These are phyloP conservation scores for Geotrichum carabidarum DNA, from an alignment of 1,139 yeast genomes.

Conservation along the genomic window DNA sequence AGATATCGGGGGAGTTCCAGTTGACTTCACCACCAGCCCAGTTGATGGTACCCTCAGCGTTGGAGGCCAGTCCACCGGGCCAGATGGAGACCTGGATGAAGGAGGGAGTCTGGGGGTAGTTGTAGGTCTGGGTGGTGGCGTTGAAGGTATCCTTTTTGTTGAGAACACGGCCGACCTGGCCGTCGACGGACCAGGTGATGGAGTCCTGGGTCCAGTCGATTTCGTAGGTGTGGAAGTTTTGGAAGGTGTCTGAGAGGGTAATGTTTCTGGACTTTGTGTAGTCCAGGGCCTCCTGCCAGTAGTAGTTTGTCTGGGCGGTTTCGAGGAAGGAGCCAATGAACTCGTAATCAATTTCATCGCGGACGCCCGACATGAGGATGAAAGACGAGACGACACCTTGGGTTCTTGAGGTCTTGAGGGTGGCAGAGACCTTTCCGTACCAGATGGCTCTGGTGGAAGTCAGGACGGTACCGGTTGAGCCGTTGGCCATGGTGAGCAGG, in stretches of 20 bases:
- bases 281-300: conserved; percentile 66
- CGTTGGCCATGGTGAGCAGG: conserved; percentile 72
- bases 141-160: conserved; percentile 63
- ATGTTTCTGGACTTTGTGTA: conserved; percentile 55
- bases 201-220: conserved; percentile 79
- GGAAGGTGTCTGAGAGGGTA: conserved; percentile 51
- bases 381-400: conserved; percentile 84
- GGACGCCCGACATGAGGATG: conserved; percentile 74
- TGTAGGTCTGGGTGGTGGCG: conserved; percentile 51
- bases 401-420: conserved; percentile 66
- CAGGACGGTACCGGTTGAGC: conserved; percentile 73
- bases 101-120: conserved; percentile 88
- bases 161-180: conserved; percentile 61
- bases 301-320: conserved; percentile 69
- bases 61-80: conserved; percentile 78
- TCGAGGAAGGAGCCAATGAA: conserved; percentile 69
- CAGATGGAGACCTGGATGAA: conserved; percentile 81
- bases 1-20: conserved; percentile 74
- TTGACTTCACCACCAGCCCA: conserved; percentile 93
- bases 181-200: conserved; percentile 72
- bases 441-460: conserved; percentile 76
- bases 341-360: conserved; percentile 89
- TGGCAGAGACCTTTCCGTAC: conserved; percentile 77
- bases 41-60: conserved; percentile 69
- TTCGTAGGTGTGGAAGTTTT: conserved; percentile 68